These are phyloP conservation scores for Somion occarium DNA, from an alignment of 1,284 basidiomycete genomes.

Conservation along the genomic window DNA sequence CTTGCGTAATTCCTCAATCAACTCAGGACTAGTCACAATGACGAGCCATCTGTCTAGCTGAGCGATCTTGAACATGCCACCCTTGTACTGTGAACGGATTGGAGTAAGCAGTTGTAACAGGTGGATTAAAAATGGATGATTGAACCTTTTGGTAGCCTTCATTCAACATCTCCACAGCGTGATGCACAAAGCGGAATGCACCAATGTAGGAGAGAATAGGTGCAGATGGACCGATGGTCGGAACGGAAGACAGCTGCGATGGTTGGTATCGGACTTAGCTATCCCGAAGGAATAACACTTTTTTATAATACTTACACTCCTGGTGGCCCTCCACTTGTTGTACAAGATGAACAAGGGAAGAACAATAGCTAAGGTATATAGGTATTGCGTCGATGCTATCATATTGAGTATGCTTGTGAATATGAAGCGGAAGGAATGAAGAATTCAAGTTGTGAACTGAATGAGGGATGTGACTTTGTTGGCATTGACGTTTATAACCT, in stretches of 20 bases:
- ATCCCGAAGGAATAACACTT: not conserved
- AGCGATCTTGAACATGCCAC: slow-evolving; percentile 36
- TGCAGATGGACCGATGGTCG: not conserved
- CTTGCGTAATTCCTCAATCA: slow-evolving; percentile 37
- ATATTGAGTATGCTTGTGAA: too few species aligned
- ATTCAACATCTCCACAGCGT: not conserved
- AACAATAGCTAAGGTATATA: not conserved
- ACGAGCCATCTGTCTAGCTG: slow-evolving; percentile 35
- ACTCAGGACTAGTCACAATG: slow-evolving; percentile 28
- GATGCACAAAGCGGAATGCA: not conserved
- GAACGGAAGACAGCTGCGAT: not conserved
- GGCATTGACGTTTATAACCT: too few species aligned
- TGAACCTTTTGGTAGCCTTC: slow-evolving; percentile 1
- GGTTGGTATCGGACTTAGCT: not conserved
- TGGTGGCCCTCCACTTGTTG: not conserved
- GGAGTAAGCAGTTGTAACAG: too few species aligned
- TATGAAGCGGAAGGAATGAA: too few species aligned
- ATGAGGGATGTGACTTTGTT: too few species aligned
- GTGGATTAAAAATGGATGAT: too few species aligned
- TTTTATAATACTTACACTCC: not conserved
- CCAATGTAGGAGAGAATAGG: not conserved
- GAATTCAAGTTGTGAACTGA: too few species aligned
- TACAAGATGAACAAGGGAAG: not conserved
- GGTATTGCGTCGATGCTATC: too few species aligned
- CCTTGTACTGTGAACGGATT: slow-evolving; percentile 31